Evolutionary conservation across 2,329 filamentous ascomycete genomes (phyloP).

Genomic region (Trichoderma sp.): DNA sequence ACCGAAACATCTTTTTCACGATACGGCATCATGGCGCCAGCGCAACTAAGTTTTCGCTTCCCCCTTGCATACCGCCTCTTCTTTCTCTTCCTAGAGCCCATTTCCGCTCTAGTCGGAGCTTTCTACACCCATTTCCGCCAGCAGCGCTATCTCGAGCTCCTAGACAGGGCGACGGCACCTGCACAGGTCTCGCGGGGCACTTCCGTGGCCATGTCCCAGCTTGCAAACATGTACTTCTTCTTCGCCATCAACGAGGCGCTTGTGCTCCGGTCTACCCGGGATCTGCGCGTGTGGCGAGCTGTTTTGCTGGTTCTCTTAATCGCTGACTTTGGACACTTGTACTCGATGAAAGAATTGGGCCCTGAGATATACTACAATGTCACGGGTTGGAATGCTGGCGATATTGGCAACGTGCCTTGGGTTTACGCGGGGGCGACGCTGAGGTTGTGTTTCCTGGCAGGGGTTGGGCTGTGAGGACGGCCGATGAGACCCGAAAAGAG

Average conservation of each 20-base stretch:
- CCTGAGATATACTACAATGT: conserved; percentile 61
- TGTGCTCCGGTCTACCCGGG: conserved; percentile 66
- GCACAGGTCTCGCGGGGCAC: conserved; percentile 55
- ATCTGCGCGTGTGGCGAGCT: conserved; percentile 67
- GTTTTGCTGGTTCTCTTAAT: conserved; percentile 66
- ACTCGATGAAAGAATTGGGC: conserved; percentile 60
- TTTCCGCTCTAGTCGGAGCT: conserved; percentile 52
- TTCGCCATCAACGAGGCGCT: conserved; percentile 76
- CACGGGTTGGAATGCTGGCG: conserved; percentile 62
- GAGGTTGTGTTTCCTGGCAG: conserved; percentile 57
- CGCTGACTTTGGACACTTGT: conserved; percentile 75
- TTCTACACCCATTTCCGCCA: conserved; percentile 51
- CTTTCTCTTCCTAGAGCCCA: conserved; percentile 70
- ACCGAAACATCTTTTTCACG: background rate
- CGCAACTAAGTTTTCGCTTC: conserved; percentile 40
- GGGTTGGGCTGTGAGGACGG: conserved; percentile 48
- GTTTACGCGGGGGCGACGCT: conserved; percentile 64
- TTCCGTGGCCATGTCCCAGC: conserved; percentile 67
- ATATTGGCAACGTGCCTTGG: conserved; percentile 66
- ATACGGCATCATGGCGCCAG: conserved; percentile 26
- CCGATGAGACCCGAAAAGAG: conserved; percentile 22
- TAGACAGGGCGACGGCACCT: conserved; percentile 50
- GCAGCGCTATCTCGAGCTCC: conserved; percentile 60
- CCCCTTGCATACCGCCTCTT: conserved; percentile 66
- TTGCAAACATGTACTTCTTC: conserved; percentile 74